Base-by-base conservation (phyloP, 2,329 filamentous ascomycete species). In the Lasiodiplodia sp. region DNA sequence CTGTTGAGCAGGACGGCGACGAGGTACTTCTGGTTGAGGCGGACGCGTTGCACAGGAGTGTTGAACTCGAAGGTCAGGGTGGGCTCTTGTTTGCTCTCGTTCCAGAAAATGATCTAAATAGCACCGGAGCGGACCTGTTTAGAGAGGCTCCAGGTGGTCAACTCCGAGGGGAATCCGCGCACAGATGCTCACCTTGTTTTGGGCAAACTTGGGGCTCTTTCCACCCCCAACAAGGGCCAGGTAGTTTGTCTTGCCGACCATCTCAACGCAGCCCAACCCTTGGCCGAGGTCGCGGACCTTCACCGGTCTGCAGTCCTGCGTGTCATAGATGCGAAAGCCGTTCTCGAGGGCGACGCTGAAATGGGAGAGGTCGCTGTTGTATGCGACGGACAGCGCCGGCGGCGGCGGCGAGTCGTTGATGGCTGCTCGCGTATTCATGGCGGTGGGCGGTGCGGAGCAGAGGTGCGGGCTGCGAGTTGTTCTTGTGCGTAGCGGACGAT, bases 221-320 rank as follows among this genome's bases (percentile, higher is more conserved):
- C 96, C 94, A 73, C 95, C 95, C 71, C 94, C 94, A 67, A 97
- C 93, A 11, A 98, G 86, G 34, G 93, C 95, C 44, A 97, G 85
- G 78, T 94, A 97, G 81, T 95, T 94, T 66, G 92, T 90, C 73
- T 89, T 91, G 55, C 92, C 92, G 78, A 97, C 89, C 92, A 97
- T 96, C 79, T 94, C 91, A 31, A 91, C 92, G 51, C 93, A 85
- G 51, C 91, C 92, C 71, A 97, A 89, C 57, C 94, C 93, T 21
- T 91, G 92, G 77, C 77, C 78, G 47, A 80, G 71, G 67, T 79
- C 76, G 73, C 77, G 73, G 14, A 74, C 72, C n/a, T 75, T 69
- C 21, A 74, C 74, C 62, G 75, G 70, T 7, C 78, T 75, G 70
- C 75, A 78, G 66, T 73, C 70, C 49, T 71, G 73, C 4, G 78